Conservation (phyloP, 768 basidiomycete species). For the Mrakia frigida region DNA sequence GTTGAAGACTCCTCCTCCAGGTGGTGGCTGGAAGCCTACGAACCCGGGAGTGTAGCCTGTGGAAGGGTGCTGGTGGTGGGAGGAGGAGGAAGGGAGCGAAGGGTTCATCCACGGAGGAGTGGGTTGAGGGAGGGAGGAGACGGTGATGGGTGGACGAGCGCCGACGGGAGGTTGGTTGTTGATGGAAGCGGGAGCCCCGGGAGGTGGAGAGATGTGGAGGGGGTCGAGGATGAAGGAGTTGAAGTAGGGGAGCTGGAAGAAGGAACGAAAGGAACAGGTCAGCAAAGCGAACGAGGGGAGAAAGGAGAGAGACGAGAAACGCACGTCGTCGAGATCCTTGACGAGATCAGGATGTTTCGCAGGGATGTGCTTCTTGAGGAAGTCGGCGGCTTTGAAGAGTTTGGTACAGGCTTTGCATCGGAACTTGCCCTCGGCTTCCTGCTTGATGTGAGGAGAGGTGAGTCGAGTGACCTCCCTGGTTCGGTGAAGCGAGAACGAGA, state of each 20-base stretch:
- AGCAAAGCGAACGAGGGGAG: constrained; percentile 4
- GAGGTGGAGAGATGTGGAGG: constrained; percentile 58
- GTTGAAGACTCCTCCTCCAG: constrained; percentile 18
- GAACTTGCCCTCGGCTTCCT: constrained; percentile 95
- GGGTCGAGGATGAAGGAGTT: constrained; percentile 97
- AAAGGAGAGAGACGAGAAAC: background rate
- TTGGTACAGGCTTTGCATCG: constrained; percentile 91
- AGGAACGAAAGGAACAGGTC: constrained; percentile 30
- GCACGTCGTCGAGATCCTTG: constrained; percentile 69
- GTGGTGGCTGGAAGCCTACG: constrained; percentile 19
- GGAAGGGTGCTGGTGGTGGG: background rate
- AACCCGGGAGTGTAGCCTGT: constrained; percentile 30
- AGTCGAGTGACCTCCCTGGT: constrained; percentile 72
- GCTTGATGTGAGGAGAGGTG: constrained; percentile 75
- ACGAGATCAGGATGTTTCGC: constrained; percentile 89
- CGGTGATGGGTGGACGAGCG: constrained; percentile 37
- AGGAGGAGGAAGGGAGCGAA: background rate
- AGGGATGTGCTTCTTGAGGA: constrained; percentile 94
- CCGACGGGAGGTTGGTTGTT: constrained; percentile 52
- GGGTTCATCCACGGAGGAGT: constrained; percentile 47
- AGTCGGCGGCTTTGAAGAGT: constrained; percentile 93
- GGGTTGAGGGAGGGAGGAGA: constrained; percentile 50
- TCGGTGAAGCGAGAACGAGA: constrained; percentile 20
- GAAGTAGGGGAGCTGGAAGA: constrained; percentile 70
- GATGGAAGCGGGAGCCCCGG: constrained; percentile 40